These are phyloP conservation scores for Scolecobasidium constrictum DNA, from an alignment of 2,329 filamentous ascomycete genomes.

Conservation along the genomic window DNA sequence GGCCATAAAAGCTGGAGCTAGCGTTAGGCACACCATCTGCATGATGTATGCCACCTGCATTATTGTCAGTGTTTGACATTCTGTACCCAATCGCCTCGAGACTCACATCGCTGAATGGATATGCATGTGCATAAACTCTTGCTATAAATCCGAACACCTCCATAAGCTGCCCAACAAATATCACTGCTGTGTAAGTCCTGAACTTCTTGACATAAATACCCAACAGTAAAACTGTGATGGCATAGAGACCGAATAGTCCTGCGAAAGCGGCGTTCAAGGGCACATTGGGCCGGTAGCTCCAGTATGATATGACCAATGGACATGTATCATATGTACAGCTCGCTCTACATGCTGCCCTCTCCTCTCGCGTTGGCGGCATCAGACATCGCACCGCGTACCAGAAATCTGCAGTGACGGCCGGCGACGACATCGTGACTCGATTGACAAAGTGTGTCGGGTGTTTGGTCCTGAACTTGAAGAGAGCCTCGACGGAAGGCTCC, in stretches of 20 bases:
- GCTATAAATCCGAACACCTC: conserved; percentile 9
- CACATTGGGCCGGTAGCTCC: conserved; percentile 29
- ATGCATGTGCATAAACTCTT: conserved; percentile 8
- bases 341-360: conserved; percentile 8
- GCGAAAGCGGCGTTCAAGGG: conserved; percentile 29
- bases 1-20: conserved; percentile 45
- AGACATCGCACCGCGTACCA: conserved; percentile 7
- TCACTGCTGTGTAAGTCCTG: conserved; percentile 9
- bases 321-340: conserved; percentile 10
- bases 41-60: conserved; percentile 45
- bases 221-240: conserved; percentile 1
- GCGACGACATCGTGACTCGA: no score
- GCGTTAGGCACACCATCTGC: conserved; percentile 52
- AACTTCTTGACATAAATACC: conserved; percentile 7
- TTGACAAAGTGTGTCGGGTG: no score
- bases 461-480: no score
- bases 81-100: not conserved
- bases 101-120: conserved; percentile 16
- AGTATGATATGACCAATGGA: conserved; percentile 26
- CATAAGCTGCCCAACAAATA: conserved; percentile 8
- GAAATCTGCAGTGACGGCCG: not conserved
- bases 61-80: not conserved
- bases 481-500: no score
- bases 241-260: conserved; percentile 22
- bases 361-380: not conserved